phyloP scores from a whole-genome alignment of 805 yeast species.

The Limtongia smithiae region DNA sequence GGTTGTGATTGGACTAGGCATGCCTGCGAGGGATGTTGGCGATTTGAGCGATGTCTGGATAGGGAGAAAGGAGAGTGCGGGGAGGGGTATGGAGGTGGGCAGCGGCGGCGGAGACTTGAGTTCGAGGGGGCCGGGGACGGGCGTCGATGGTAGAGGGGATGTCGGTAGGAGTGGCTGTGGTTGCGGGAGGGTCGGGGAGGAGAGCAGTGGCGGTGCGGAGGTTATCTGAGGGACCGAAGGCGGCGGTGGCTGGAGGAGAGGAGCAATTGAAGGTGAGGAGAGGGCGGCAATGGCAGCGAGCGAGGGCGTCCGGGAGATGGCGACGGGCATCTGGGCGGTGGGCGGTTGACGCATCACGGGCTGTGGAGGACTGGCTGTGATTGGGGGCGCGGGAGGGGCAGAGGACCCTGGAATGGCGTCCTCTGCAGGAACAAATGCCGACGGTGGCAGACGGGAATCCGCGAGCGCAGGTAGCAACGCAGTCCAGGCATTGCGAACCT shows the following conservation, averaged over 20 bases:
- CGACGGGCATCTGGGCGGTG: no score
- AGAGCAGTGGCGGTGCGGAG: no score
- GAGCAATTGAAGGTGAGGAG: no score
- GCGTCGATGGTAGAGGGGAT: not conserved
- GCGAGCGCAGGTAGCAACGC: conserved; percentile 38
- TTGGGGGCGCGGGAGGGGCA: not conserved
- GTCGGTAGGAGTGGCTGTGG: no score
- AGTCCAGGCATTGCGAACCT: conserved; percentile 63
- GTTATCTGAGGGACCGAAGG: no score
- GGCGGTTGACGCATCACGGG: no score
- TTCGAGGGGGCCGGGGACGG: conserved; percentile 6
- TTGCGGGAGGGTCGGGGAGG: no score
- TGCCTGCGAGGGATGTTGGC: not conserved
- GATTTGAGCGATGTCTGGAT: not conserved
- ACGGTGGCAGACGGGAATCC: conserved; percentile 16
- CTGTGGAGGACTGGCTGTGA: not conserved
- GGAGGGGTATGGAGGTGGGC: conserved; percentile 4
- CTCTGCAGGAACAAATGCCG: not conserved
- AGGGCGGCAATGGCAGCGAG: no score
- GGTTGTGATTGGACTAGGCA: not conserved
- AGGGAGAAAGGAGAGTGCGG: conserved; percentile 13
- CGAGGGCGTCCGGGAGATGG: no score
- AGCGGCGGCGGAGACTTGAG: conserved; percentile 13
- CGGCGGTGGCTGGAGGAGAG: no score
- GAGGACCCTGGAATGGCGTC: conserved; percentile 19